Conservation (phyloP, 352 stramenopile species). For the Phytophthora sojae region DNA sequence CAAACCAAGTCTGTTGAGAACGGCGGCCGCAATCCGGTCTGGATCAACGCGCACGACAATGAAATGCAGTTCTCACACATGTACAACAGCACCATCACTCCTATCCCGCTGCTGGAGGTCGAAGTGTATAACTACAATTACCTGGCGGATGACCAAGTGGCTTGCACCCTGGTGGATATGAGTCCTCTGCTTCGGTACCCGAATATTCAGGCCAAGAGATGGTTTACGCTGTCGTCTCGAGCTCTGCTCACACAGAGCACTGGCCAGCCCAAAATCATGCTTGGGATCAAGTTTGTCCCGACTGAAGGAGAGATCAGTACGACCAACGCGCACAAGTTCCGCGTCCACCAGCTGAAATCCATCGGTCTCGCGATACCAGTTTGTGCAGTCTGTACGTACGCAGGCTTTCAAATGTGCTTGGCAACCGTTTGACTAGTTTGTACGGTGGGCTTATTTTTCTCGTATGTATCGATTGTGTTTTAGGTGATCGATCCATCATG, state of each 20-base stretch:
- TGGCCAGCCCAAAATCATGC: slow-evolving; percentile 67
- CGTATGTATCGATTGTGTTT: neutral
- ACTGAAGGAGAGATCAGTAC: slow-evolving; percentile 63
- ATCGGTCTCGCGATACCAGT: slow-evolving; percentile 82
- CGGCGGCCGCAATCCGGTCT: slow-evolving; percentile 78
- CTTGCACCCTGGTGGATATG: slow-evolving; percentile 83
- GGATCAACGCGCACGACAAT: slow-evolving; percentile 78
- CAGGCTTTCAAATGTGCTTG: neutral
- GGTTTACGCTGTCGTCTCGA: slow-evolving; percentile 83
- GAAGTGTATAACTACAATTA: slow-evolving; percentile 91
- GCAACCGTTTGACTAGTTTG: neutral
- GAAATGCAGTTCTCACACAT: slow-evolving; percentile 88
- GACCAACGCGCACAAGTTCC: slow-evolving; percentile 85
- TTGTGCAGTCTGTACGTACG: slow-evolving; percentile 74
- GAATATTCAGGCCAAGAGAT: slow-evolving; percentile 73
- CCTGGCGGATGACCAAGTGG: slow-evolving; percentile 81
- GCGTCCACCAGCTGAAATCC: slow-evolving; percentile 88
- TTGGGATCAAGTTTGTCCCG: slow-evolving; percentile 83
- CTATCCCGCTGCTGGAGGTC: slow-evolving; percentile 83
- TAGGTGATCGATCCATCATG: slow-evolving; percentile 85
- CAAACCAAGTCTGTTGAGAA: slow-evolving; percentile 83
- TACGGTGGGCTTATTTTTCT: slow-evolving; percentile 16
- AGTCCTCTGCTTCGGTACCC: slow-evolving; percentile 81
- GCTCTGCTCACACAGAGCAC: slow-evolving; percentile 56
- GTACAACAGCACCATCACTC: slow-evolving; percentile 91